Conservation (phyloP, 371 early-diverging fungal genomes). For the Apophysomyces variabilis region DNA sequence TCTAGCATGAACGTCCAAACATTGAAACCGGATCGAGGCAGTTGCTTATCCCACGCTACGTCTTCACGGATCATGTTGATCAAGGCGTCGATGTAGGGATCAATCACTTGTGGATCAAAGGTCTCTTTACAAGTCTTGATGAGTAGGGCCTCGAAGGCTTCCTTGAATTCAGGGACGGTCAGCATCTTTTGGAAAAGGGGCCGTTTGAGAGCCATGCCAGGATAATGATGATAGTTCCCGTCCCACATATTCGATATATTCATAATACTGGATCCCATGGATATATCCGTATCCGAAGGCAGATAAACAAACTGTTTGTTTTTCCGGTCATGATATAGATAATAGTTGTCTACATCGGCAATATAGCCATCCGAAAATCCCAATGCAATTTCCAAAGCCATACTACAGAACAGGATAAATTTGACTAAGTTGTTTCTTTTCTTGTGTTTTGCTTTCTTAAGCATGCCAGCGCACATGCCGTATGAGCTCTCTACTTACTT, state of each 20-base stretch:
- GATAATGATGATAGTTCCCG: constrained; percentile 36
- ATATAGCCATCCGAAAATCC: constrained; percentile 26
- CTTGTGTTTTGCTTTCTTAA: too few species aligned
- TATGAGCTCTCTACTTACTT: constrained; percentile 17
- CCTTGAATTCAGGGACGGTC: constrained; percentile 26
- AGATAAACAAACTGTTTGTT: constrained; percentile 29
- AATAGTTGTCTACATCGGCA: constrained; percentile 28
- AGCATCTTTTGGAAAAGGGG: constrained; percentile 22
- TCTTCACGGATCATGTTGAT: constrained; percentile 24
- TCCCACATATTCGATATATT: constrained; percentile 20
- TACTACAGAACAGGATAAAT: constrained; percentile 9
- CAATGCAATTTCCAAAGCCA: constrained; percentile 27
- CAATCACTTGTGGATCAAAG: constrained; percentile 19
- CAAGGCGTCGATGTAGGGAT: constrained; percentile 24
- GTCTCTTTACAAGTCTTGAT: constrained; percentile 9
- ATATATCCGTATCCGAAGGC: constrained; percentile 38
- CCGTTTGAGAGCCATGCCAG: constrained; percentile 19
- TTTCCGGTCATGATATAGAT: constrained; percentile 22
- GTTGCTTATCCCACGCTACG: constrained; percentile 23
- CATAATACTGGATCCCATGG: constrained; percentile 28
- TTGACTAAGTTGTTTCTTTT: too few species aligned
- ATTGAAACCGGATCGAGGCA: constrained; percentile 1
- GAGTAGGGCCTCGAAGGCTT: constrained; percentile 31
- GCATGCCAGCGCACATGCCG: background rate
- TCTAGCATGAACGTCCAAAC: background rate